Conservation (phyloP, 179 eudicot genomes). For the Spinacia oleracea region DNA sequence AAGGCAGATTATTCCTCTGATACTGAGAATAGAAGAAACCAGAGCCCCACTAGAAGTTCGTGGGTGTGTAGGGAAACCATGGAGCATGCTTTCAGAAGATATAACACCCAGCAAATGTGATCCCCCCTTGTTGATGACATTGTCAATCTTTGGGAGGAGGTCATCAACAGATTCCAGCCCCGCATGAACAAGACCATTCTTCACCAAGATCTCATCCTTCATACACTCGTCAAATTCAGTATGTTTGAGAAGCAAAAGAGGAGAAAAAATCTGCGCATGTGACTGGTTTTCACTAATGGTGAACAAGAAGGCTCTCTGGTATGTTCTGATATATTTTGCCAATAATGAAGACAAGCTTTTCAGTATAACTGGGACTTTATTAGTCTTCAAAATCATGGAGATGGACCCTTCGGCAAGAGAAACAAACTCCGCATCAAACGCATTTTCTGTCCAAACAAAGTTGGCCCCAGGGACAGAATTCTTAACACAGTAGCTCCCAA, state of each 20-base stretch:
- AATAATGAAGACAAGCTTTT: conserved; percentile 57
- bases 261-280: conserved; percentile 37
- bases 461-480: conserved; percentile 41
- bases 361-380: conserved; percentile 50
- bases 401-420: conserved; percentile 53
- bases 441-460: conserved; percentile 38
- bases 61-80: conserved; percentile 84
- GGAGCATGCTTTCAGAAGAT: conserved; percentile 69
- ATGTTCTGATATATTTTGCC: conserved; percentile 45
- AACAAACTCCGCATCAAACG: conserved; percentile 56
- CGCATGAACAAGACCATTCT: conserved; percentile 39
- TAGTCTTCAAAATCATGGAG: conserved; percentile 41
- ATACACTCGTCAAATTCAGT: conserved; percentile 59
- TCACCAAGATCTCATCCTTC: conserved; percentile 52
- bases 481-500: conserved; percentile 43
- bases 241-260: conserved; percentile 67
- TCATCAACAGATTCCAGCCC: conserved; percentile 57
- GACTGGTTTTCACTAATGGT: conserved; percentile 38
- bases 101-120: conserved; percentile 48
- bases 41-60: conserved; percentile 58
- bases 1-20: conserved; percentile 54
- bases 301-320: conserved; percentile 67
- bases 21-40: conserved; percentile 66
- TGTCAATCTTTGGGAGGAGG: conserved; percentile 53
- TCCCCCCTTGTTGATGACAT: conserved; percentile 51